A percentile compares a stretch with the other conserved stretches of the same genome.
Conservation (phyloP, 2,329 filamentous ascomycete genomes). For the Mycosphaerella sp. region DNA sequence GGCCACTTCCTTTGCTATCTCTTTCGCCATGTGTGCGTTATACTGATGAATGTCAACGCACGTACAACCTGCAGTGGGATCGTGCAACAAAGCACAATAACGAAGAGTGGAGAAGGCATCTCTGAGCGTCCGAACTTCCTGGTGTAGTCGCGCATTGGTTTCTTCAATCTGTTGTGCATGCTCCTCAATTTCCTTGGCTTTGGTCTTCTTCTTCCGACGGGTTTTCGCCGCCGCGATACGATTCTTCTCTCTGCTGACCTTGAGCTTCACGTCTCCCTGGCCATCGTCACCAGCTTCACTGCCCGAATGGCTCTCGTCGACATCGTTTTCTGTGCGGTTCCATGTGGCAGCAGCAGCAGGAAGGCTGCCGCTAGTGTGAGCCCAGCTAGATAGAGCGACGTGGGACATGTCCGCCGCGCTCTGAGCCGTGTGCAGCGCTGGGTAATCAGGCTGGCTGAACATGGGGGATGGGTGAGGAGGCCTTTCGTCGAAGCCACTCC, state of each 20-base stretch:
- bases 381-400: not conserved
- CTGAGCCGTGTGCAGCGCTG: not conserved
- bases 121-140: slow-evolving; percentile 9
- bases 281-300: not conserved
- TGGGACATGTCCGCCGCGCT: slow-evolving; percentile 3
- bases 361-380: not conserved
- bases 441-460: too few relatives aligned
- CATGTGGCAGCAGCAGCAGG: not conserved
- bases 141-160: slow-evolving; percentile 8
- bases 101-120: slow-evolving; percentile 7
- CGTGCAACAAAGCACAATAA: slow-evolving; percentile 9
- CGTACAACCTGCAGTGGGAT: slow-evolving; percentile 5
- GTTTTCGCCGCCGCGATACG: slow-evolving; percentile 12
- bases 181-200: slow-evolving; percentile 13
- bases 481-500: not conserved
- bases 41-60: slow-evolving; percentile 9
- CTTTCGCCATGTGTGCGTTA: slow-evolving; percentile 7
- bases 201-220: slow-evolving; percentile 9
- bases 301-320: not conserved
- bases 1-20: slow-evolving; percentile 7
- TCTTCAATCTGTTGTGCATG: slow-evolving; percentile 5
- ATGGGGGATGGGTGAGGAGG: not conserved
- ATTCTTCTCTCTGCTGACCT: slow-evolving; percentile 10
- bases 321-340: not conserved
- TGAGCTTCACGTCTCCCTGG: slow-evolving; percentile 6